Conservation (phyloP, 2,329 filamentous ascomycete species). For the Rutstroemia sp. region DNA sequence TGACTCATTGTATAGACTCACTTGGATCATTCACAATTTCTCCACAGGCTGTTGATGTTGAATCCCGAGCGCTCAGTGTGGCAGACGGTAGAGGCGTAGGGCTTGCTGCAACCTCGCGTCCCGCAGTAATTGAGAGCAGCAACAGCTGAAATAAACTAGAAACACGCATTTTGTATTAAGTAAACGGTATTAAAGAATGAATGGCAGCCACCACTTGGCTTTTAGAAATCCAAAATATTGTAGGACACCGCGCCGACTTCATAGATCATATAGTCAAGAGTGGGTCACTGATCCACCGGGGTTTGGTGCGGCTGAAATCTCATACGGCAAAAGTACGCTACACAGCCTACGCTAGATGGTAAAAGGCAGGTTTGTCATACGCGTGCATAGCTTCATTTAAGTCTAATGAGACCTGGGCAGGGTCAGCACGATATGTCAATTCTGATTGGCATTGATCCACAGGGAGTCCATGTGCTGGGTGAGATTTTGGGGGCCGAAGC, state of each 20-base stretch:
- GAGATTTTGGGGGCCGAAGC: neutral
- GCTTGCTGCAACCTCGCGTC: neutral
- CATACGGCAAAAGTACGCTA: neutral
- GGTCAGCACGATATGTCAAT: neutral
- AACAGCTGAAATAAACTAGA: neutral
- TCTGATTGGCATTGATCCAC: neutral
- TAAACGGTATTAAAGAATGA: neutral
- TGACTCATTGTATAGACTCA: neutral
- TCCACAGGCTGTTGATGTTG: constrained; percentile 16
- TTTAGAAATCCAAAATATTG: neutral
- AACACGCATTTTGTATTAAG: neutral
- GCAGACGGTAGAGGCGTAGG: neutral
- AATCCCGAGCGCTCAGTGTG: constrained; percentile 3
- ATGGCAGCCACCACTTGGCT: neutral
- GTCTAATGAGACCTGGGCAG: neutral
- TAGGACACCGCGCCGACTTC: neutral
- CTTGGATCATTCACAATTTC: constrained; percentile 12
- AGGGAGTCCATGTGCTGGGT: neutral
- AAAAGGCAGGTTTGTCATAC: neutral
- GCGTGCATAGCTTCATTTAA: neutral
- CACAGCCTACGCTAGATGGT: neutral
- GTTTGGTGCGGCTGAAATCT: neutral
- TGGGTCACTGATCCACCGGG: neutral
- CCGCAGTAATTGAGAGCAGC: neutral
- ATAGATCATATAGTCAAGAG: neutral